Percentiles rank a stretch among this genome's conserved stretches.
Evolutionary conservation across 2,329 filamentous ascomycete genomes (phyloP).

Genomic region (Dothideomycetes sp.): DNA sequence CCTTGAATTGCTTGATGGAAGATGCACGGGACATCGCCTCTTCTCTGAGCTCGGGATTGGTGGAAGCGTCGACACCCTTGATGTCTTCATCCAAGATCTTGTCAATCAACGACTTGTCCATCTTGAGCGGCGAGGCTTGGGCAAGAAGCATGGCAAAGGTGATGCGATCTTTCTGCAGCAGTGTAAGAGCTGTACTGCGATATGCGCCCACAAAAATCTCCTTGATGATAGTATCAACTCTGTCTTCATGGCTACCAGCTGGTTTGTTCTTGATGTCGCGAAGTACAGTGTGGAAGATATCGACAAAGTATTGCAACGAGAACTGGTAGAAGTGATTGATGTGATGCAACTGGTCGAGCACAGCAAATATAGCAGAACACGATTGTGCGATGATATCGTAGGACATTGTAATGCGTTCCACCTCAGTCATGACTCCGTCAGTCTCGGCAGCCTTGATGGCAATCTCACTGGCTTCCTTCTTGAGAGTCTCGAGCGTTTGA

Average conservation of each 20-base stretch:
- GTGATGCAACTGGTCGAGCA: slow-evolving; percentile 93
- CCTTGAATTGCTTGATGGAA: slow-evolving; percentile 64
- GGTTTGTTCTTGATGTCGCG: slow-evolving; percentile 72
- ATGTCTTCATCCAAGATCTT: slow-evolving; percentile 70
- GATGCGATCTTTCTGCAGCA: slow-evolving; percentile 89
- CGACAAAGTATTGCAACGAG: slow-evolving; percentile 93
- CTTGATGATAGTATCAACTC: slow-evolving; percentile 81
- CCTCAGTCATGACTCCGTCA: slow-evolving; percentile 95
- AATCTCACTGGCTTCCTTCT: slow-evolving; percentile 95
- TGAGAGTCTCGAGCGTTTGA: slow-evolving; percentile 91
- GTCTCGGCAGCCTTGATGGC: slow-evolving; percentile 94
- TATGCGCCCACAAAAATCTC: slow-evolving; percentile 88
- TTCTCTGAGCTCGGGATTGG: slow-evolving; percentile 52
- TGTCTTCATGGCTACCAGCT: slow-evolving; percentile 44
- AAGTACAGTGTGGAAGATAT: slow-evolving; percentile 92
- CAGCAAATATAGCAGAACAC: slow-evolving; percentile 94
- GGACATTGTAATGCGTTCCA: slow-evolving; percentile 88
- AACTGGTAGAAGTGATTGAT: slow-evolving; percentile 99
- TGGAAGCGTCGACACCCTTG: slow-evolving; percentile 70
- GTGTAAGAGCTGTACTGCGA: slow-evolving; percentile 82
- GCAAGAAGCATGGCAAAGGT: slow-evolving; percentile 91
- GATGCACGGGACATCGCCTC: slow-evolving; percentile 60
- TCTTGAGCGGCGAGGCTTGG: slow-evolving; percentile 89
- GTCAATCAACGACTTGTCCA: slow-evolving; percentile 87
- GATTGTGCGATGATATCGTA: slow-evolving; percentile 90